Evolutionary conservation across 257 asterid species (phyloP), one percentile per base, ranked within the genome.

Genomic region (Gentiana straminea): DNA sequence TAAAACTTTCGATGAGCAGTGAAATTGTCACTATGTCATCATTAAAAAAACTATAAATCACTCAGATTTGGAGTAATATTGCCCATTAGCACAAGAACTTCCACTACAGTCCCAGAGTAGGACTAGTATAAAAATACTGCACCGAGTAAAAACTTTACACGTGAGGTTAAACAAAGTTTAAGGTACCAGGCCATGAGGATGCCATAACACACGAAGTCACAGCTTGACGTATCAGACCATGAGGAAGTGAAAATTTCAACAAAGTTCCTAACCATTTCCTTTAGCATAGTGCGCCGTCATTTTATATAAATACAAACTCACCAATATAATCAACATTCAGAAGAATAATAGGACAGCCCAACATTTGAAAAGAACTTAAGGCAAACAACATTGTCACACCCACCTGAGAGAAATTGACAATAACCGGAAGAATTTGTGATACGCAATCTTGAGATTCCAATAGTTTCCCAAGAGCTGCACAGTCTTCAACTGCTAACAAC

Each of bases 371-470:
- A 10, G 46, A 5, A 3, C 24, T 35, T n/a, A 15, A 32, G 56
- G 33, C n/a, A 15, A n/a, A 38, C 5, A 44, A 24, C 55, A 12
- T 48, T 35, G 38, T 35, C 48, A 13, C 44, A 41, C 59, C 51
- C 15, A 73, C 79, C 79, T 73, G 79, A 7, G 79, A 71, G 63
- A 73, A 73, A 62, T 62, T 73, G 62, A 73, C 73, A 34, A 73
- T 73, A 58, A 69, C 79, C 5, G 79, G 67, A n/a, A 73, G 73
- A 55, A 73, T 73, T 44, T 73, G 75, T 13, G 75, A 60, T 13
- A 66, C 68, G 65, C 79, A 73, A 57, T 73, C 79, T 65, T 73
- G 71, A 51, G 79, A 75, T 32, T 64, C 74, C 69, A 73, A 59
- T 33, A 68, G 71, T 61, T 73, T 73, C 55, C 75, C 78, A 45